Conservation (phyloP, 495 filamentous ascomycete genomes). For the Aspergillus ellipticus region DNA sequence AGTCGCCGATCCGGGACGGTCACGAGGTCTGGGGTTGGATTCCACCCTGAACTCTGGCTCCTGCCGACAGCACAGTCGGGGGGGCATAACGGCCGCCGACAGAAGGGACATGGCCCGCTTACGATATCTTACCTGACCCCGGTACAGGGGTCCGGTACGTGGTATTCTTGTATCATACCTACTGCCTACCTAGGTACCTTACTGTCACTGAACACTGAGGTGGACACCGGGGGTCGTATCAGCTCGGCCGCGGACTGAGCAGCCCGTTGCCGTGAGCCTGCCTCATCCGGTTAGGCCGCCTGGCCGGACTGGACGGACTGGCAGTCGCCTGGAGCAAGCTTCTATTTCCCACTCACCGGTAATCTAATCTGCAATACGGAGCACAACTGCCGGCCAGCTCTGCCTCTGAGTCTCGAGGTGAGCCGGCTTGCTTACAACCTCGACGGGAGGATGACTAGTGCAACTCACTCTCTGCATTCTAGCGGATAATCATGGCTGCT, state of each 20-base stretch:
- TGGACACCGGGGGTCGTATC: background rate
- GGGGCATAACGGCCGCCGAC: background rate
- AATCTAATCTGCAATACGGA: background rate
- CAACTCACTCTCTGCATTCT: too few species aligned
- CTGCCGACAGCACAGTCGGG: background rate
- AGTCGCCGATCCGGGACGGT: slow-evolving; percentile 2
- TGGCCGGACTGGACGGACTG: background rate
- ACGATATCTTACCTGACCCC: background rate
- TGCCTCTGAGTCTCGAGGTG: too few species aligned
- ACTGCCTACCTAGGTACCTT: too few species aligned
- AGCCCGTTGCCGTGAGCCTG: background rate
- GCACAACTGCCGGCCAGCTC: background rate
- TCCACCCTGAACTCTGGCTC: slow-evolving; percentile 5
- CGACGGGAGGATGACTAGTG: too few species aligned
- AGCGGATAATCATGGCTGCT: background rate
- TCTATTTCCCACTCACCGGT: slow-evolving; percentile 2
- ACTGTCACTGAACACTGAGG: too few species aligned
- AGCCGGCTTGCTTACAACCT: too few species aligned
- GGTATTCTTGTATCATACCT: background rate
- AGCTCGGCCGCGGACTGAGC: background rate
- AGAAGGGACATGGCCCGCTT: background rate
- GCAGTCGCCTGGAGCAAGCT: background rate
- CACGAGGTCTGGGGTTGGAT: slow-evolving; percentile 16
- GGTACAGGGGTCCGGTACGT: too few species aligned
- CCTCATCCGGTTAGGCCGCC: background rate